phyloP scores from a whole-genome alignment of 768 basidiomycete genomes.

The Steccherinum ochraceum region DNA sequence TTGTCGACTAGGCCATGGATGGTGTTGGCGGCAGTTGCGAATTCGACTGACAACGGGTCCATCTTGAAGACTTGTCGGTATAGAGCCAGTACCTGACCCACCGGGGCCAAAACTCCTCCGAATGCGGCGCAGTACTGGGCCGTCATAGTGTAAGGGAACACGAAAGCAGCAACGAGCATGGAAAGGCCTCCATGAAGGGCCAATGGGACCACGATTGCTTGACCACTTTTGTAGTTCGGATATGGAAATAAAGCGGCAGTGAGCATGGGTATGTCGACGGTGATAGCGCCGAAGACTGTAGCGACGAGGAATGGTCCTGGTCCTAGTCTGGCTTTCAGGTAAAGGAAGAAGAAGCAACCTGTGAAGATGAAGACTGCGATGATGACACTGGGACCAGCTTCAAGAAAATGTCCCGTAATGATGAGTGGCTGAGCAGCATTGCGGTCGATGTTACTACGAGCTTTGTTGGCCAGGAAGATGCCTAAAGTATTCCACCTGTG shows the following conservation, averaged over 20 bases:
- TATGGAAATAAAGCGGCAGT: conserved; percentile 58
- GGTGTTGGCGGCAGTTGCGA: conserved; percentile 29
- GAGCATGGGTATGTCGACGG: conserved; percentile 52
- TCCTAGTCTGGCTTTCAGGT: conserved; percentile 50
- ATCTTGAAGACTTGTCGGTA: conserved; percentile 42
- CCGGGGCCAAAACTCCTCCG: conserved; percentile 39
- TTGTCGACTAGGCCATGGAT: conserved; percentile 27
- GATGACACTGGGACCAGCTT: conserved; percentile 53
- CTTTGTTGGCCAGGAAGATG: conserved; percentile 53
- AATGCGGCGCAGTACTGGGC: conserved; percentile 49
- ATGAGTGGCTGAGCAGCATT: conserved; percentile 32
- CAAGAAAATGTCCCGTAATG: conserved; percentile 49
- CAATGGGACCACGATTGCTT: conserved; percentile 49
- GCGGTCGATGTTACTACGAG: conserved; percentile 38
- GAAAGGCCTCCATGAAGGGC: conserved; percentile 52
- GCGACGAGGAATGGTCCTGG: conserved; percentile 60
- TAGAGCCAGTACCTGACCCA: conserved; percentile 36
- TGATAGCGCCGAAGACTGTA: conserved; percentile 52
- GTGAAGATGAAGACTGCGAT: conserved; percentile 57
- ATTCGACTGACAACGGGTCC: conserved; percentile 34
- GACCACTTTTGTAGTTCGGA: conserved; percentile 57
- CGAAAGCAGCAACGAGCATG: conserved; percentile 40
- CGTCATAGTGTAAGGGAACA: conserved; percentile 64
- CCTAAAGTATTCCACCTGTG: conserved; percentile 62
- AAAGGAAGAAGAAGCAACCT: conserved; percentile 51